phyloP scores from a whole-genome alignment of 2,329 filamentous ascomycete species.

The Penicillium sp. region DNA sequence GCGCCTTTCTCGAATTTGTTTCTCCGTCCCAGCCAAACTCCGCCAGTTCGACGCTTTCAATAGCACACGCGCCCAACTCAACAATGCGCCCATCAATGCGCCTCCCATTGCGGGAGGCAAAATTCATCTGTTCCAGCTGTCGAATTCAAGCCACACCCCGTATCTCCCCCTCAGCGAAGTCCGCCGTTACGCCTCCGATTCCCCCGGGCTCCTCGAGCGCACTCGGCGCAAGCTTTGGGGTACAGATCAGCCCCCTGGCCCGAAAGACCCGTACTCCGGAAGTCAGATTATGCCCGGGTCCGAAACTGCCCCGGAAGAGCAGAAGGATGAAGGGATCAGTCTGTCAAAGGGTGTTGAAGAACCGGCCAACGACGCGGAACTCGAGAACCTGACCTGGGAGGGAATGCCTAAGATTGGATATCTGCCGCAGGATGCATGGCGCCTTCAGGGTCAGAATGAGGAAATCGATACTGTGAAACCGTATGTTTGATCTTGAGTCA shows the following conservation, averaged over 20 bases:
- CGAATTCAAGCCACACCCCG: slow-evolving; percentile 36
- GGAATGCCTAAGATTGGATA: slow-evolving; percentile 55
- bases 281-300: slow-evolving; percentile 17
- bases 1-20: slow-evolving; percentile 19
- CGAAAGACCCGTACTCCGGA: slow-evolving; percentile 48
- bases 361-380: slow-evolving; percentile 1
- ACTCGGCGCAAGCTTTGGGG: slow-evolving; percentile 50
- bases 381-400: slow-evolving; percentile 41
- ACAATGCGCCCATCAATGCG: slow-evolving; percentile 41
- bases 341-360: neutral
- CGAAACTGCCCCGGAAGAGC: neutral
- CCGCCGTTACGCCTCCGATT: slow-evolving; percentile 36
- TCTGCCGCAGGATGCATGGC: slow-evolving; percentile 37
- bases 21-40: slow-evolving; percentile 23
- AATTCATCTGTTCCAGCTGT: slow-evolving; percentile 43
- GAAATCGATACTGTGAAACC: slow-evolving; percentile 40
- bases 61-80: slow-evolving; percentile 15
- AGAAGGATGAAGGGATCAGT: neutral
- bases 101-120: slow-evolving; percentile 37
- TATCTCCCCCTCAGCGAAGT: slow-evolving; percentile 31
- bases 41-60: slow-evolving; percentile 7
- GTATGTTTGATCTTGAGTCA: slow-evolving; percentile 32
- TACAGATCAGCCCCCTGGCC: slow-evolving; percentile 48
- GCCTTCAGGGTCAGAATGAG: slow-evolving; percentile 34
- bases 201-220: slow-evolving; percentile 43